A percentile compares a stretch with the other conserved stretches of the same genome.
Evolutionary conservation across 1,284 basidiomycete species (phyloP).

Genomic region (Athelia psychrophila): DNA sequence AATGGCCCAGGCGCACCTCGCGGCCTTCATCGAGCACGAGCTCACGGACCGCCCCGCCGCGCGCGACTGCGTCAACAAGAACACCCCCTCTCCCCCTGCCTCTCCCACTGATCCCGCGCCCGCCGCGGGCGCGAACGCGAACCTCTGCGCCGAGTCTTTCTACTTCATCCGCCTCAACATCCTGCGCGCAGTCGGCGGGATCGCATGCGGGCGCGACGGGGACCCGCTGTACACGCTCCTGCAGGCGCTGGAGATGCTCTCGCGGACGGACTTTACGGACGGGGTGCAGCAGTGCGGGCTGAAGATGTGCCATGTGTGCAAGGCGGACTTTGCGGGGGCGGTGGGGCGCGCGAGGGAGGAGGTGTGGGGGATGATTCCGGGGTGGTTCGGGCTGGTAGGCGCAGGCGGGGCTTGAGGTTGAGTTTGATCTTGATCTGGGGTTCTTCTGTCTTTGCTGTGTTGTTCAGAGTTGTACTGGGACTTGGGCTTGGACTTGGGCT

Average conservation of each 20-base stretch:
- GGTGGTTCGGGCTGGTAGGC: slow-evolving; percentile 56
- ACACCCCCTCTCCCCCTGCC: no score
- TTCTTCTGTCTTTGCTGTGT: not conserved
- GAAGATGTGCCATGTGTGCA: slow-evolving; percentile 59
- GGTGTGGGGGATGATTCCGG: slow-evolving; percentile 61
- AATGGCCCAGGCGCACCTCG: slow-evolving; percentile 54
- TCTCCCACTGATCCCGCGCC: slow-evolving; percentile 20
- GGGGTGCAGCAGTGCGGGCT: slow-evolving; percentile 54
- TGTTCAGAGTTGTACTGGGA: no score
- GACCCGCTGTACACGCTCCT: slow-evolving; percentile 66
- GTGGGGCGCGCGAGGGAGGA: slow-evolving; percentile 54
- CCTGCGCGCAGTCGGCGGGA: slow-evolving; percentile 64
- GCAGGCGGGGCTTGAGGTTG: no score
- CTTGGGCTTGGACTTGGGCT: no score
- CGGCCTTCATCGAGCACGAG: slow-evolving; percentile 56
- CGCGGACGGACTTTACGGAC: slow-evolving; percentile 65
- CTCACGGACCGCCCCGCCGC: slow-evolving; percentile 49
- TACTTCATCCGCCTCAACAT: slow-evolving; percentile 74
- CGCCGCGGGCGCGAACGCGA: slow-evolving; percentile 10
- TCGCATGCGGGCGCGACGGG: slow-evolving; percentile 67
- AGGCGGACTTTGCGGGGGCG: slow-evolving; percentile 51
- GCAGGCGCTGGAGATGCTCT: slow-evolving; percentile 69
- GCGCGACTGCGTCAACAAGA: slow-evolving; percentile 41
- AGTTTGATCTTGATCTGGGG: not conserved
- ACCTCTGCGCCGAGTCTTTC: slow-evolving; percentile 60